Percentiles rank a stretch among this genome's conserved stretches.
Evolutionary conservation across 352 stramenopile genomes (phyloP).

Genomic region (Phytopythium aichiense): DNA sequence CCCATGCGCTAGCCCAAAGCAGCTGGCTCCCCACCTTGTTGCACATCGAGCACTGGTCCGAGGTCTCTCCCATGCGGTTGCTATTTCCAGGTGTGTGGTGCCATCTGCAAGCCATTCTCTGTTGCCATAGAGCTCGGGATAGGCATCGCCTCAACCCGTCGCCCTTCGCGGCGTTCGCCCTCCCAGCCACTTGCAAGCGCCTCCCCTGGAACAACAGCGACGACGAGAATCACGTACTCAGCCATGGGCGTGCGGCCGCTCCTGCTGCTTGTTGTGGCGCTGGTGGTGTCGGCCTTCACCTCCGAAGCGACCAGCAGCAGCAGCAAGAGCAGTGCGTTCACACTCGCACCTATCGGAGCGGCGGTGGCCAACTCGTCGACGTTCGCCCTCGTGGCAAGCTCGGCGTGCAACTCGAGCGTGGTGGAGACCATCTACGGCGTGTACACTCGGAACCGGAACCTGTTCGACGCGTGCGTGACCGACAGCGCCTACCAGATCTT

Average conservation of each 20-base stretch:
- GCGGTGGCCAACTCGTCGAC: constrained; percentile 21
- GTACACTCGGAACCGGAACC: constrained; percentile 39
- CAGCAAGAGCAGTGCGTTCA: constrained; percentile 11
- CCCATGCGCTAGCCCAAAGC: too few relatives aligned
- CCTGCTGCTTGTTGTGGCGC: neutral
- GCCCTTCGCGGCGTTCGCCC: too few relatives aligned
- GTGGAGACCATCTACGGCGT: constrained; percentile 26
- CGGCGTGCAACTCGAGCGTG: constrained; percentile 27
- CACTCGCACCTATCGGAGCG: constrained; percentile 15
- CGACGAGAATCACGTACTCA: neutral
- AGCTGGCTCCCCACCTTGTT: too few relatives aligned
- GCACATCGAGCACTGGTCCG: too few relatives aligned
- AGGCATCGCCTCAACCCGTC: neutral
- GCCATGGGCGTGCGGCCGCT: neutral
- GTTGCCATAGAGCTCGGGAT: neutral
- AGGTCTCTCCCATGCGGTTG: too few relatives aligned
- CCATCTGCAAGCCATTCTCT: neutral
- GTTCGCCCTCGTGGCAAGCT: constrained; percentile 30
- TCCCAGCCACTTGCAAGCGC: too few relatives aligned
- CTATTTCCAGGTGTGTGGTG: neutral
- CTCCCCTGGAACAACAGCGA: neutral
- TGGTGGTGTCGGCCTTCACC: constrained; percentile 1
- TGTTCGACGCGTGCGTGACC: constrained; percentile 42
- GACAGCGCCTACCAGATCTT: constrained; percentile 44
- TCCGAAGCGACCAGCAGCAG: constrained; percentile 2